Base-by-base conservation (phyloP, 1,284 basidiomycete genomes). In the Cystobasidiaceae sp. region DNA sequence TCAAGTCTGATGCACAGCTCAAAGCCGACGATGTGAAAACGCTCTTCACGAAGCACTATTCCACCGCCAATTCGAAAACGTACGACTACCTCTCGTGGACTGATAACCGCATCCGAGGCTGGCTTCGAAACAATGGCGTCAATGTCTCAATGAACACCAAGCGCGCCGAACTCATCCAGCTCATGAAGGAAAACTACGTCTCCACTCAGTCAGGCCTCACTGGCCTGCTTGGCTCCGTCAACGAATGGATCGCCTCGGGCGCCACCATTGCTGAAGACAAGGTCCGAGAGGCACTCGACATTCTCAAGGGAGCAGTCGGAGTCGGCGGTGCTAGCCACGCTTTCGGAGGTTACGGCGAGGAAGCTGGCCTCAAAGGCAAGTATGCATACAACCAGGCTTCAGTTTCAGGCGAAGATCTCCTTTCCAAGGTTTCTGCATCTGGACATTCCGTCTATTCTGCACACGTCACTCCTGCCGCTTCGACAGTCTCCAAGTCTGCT, bases 1-100 rank as follows among this genome's bases (percentile, higher is more conserved):
- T 91, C 72, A 85, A 84, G 71, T 81, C 79, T 37, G 85, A 87
- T 69, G 82, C 81, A 8, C 78, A 87, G 75, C 82, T 82, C 30
- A 73, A 68, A 49, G 69, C 69, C 54, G 73, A 74, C 33, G 72
- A 71, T 55, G 68, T 74, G 50, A 62, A 56, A 41, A 54, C 64
- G 50, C 62, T 67, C 15, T 74, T 75, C 68, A 66, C 54, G 51
- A 70, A 72, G 61, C 69, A 73, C 67, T 75, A 73, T 67, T 46
- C 64, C 34, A 68, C 70, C 44, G 56, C 66, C 13, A 54, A 51
- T 17, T 61, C 66, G 19, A 71, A 68, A 52, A 57, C 71, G 21
- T 66, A 68, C 46, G 68, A 70, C 27, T 75, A 75, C 67, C 56
- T 73, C 34, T 66, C 70, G 28, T 75, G 75, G 75, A 69, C 66